Conservation (phyloP, 2,329 filamentous ascomycete genomes). For the Coniella lustricola region DNA sequence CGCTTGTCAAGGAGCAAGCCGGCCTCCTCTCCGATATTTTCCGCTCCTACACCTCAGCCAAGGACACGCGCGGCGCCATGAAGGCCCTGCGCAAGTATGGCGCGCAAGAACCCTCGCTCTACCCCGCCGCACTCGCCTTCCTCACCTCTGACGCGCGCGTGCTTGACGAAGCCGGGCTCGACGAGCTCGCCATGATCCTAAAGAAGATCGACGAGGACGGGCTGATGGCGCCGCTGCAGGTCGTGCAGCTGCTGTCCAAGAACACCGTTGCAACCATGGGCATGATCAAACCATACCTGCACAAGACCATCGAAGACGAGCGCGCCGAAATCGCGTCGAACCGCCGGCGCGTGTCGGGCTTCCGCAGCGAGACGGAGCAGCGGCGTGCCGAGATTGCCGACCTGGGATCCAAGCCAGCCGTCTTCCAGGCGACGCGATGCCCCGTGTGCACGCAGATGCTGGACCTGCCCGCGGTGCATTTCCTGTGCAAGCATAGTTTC, state of each 20-base stretch:
- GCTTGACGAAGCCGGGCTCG: slow-evolving; percentile 73
- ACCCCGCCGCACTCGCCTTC: slow-evolving; percentile 86
- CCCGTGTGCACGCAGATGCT: slow-evolving; percentile 70
- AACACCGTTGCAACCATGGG: slow-evolving; percentile 83
- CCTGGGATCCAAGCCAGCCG: slow-evolving; percentile 69
- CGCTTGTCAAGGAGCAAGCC: slow-evolving; percentile 88
- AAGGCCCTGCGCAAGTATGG: slow-evolving; percentile 89
- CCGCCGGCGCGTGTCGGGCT: slow-evolving; percentile 71
- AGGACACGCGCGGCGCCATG: slow-evolving; percentile 85
- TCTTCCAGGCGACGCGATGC: slow-evolving; percentile 88
- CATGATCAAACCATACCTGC: slow-evolving; percentile 89
- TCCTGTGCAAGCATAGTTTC: slow-evolving; percentile 94
- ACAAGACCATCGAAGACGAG: slow-evolving; percentile 82
- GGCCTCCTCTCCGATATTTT: slow-evolving; percentile 93
- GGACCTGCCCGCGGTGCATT: slow-evolving; percentile 87
- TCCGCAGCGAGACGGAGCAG: slow-evolving; percentile 73
- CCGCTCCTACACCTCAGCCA: slow-evolving; percentile 86
- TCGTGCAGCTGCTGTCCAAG: slow-evolving; percentile 80
- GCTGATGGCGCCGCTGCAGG: slow-evolving; percentile 91
- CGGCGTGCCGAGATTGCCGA: slow-evolving; percentile 74
- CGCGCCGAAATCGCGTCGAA: slow-evolving; percentile 77
- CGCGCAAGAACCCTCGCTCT: slow-evolving; percentile 81
- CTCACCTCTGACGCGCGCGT: slow-evolving; percentile 79
- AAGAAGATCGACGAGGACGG: slow-evolving; percentile 83
- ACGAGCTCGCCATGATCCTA: slow-evolving; percentile 74